Evolutionary conservation across 106 monocot genomes (phyloP).

Genomic region (Acorus calamus): DNA sequence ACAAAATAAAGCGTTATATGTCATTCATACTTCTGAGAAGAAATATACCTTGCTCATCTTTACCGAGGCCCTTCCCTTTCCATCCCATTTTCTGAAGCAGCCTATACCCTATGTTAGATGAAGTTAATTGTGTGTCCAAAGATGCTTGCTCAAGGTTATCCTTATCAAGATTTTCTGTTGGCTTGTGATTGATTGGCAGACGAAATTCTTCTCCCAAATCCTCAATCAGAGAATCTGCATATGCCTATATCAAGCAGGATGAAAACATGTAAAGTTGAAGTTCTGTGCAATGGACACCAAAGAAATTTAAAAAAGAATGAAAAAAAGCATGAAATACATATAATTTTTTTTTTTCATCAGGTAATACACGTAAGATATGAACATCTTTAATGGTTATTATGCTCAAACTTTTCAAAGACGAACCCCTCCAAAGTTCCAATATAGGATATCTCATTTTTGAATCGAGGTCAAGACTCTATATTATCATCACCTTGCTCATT

Average conservation of each 20-base stretch:
- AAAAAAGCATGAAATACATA: not conserved
- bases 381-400: too few relatives aligned
- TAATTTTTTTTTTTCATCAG: too few relatives aligned
- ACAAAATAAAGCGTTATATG: too few relatives aligned
- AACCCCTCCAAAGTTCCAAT: too few relatives aligned
- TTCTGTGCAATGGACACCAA: not conserved
- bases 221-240: slow-evolving; percentile 13
- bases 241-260: slow-evolving; percentile 10
- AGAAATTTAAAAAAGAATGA: not conserved
- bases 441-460: too few relatives aligned
- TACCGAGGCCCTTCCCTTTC: slow-evolving; percentile 99
- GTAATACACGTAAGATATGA: too few relatives aligned
- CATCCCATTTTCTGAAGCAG: slow-evolving; percentile 99
- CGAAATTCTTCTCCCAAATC: slow-evolving; percentile 61
- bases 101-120: slow-evolving; percentile 85
- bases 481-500: too few relatives aligned
- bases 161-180: slow-evolving; percentile 78
- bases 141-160: slow-evolving; percentile 92
- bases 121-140: slow-evolving; percentile 74
- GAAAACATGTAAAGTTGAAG: not conserved
- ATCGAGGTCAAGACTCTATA: too few relatives aligned
- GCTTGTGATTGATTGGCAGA: slow-evolving; percentile 78
- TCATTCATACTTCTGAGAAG: not conserved
- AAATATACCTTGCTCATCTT: slow-evolving; percentile 86
- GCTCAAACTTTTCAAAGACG: too few relatives aligned